Base-by-base conservation (phyloP, 2,329 filamentous ascomycete genomes). In the Keithomyces neogunnii region DNA sequence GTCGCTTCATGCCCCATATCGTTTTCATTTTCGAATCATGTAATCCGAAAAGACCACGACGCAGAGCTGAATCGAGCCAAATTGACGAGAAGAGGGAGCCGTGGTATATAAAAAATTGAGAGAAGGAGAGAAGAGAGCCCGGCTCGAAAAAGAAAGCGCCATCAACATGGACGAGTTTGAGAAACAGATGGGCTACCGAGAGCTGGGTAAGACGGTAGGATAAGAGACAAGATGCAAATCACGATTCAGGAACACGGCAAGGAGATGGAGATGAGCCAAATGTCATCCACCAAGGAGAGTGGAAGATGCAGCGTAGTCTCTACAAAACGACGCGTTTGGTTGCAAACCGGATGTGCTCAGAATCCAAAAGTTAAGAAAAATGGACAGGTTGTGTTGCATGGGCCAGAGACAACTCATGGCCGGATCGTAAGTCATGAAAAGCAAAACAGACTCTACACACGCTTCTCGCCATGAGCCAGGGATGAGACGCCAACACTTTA, bases 341-440 rank as follows among this genome's bases (percentile, higher is more conserved):
- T 26, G 35, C 32, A 13, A 36, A 26, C 29, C 30, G 9, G 3
- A 4, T 48, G 35, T 48, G 33, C 31, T 35, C 5, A 8, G 7
- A 30, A 39, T 29, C 6, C 26, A 30, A 44, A 44, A 44, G 26
- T 7, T 19, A 19, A 19, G 40, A 44, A 47, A 47, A 40, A 30
- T 44, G 2, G 38, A 38, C 28, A 11, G 38, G 19, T 19, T 40
- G 43, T 13, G 39, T 44, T 35, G 50, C 50, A 50, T 48, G 35
- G 39, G 47, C 28, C 32, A 51, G 47, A 52, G 46, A 49, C 46
- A 47, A 11, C 35, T 13, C 45, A 43, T 19, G 36, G 26, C 40
- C n/a, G 45, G 28, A 29, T 40, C 46, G 50, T 13, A 13, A 32
- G 42, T 13, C 10, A 36, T 28, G 28, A 55, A 38, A 43, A 55